phyloP scores from a whole-genome alignment of 371 early-diverging fungal species.

The Mortierella sp. region DNA sequence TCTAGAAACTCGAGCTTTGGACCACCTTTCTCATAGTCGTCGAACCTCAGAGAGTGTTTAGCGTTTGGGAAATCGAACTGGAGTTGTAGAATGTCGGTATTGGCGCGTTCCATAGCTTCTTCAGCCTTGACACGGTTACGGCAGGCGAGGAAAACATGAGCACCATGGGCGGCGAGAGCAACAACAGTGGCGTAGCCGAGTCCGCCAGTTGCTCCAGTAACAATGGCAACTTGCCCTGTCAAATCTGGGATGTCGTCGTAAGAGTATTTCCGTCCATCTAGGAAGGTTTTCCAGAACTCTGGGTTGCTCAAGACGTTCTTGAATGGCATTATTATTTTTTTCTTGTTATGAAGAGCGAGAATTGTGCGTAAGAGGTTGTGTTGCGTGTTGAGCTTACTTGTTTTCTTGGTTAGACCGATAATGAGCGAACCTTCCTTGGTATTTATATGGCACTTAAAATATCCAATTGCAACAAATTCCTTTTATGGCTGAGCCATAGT shows the following conservation, averaged over 20 bases:
- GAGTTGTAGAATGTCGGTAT: conserved; percentile 62
- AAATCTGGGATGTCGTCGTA: conserved; percentile 71
- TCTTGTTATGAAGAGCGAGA: too few species aligned
- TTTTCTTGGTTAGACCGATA: too few species aligned
- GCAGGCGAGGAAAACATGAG: conserved; percentile 73
- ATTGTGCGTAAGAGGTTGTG: too few species aligned
- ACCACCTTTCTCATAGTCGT: not conserved
- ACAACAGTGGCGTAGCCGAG: conserved; percentile 71
- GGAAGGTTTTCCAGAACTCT: conserved; percentile 36
- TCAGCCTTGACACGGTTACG: conserved; percentile 63
- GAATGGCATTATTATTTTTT: conserved; percentile 17
- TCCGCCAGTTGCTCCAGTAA: conserved; percentile 81
- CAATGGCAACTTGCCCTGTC: conserved; percentile 71
- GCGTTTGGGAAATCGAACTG: conserved; percentile 27
- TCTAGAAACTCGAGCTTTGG: conserved; percentile 63
- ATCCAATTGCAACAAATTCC: too few species aligned
- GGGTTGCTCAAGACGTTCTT: conserved; percentile 24
- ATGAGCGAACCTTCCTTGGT: too few species aligned
- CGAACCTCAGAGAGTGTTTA: not conserved
- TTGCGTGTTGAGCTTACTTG: too few species aligned
- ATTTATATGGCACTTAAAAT: too few species aligned
- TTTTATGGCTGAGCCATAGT: too few species aligned
- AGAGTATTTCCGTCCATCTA: conserved; percentile 31
- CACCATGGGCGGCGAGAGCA: conserved; percentile 71
- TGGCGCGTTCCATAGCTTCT: conserved; percentile 66